These are phyloP conservation scores for Delitschia confertaspora DNA, from an alignment of 495 filamentous ascomycete genomes.

Conservation along the genomic window DNA sequence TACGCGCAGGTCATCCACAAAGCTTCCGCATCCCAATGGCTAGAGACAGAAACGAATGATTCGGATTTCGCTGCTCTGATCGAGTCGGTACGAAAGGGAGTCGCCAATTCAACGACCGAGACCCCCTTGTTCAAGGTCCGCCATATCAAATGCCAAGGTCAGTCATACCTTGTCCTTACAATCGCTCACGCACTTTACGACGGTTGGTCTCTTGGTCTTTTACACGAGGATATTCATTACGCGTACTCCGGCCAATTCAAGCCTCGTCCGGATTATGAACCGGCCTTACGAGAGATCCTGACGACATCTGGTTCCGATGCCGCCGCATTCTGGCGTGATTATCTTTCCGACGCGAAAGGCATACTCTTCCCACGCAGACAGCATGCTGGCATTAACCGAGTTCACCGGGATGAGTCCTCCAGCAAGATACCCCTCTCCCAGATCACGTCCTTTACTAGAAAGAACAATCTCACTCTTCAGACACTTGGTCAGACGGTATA, in stretches of 20 bases:
- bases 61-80: conserved; percentile 20
- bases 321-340: conserved; percentile 51
- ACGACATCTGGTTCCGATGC: conserved; percentile 37
- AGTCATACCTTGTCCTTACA: conserved; percentile 53
- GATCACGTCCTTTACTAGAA: conserved; percentile 47
- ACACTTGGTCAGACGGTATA: conserved; percentile 58
- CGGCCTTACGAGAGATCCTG: conserved; percentile 40
- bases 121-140: conserved; percentile 28
- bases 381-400: background rate
- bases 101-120: background rate
- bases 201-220: conserved; percentile 58
- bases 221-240: conserved; percentile 55
- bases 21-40: conserved; percentile 20
- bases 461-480: conserved; percentile 52
- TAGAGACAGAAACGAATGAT: conserved; percentile 1
- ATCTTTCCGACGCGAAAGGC: conserved; percentile 41
- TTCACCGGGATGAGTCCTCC: conserved; percentile 41
- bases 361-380: conserved; percentile 30
- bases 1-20: conserved; percentile 59
- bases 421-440: conserved; percentile 35
- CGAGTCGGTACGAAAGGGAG: conserved; percentile 21
- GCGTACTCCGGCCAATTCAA: conserved; percentile 44
- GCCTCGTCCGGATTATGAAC: conserved; percentile 39
- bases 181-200: conserved; percentile 76
- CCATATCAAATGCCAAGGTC: conserved; percentile 21